These are phyloP conservation scores for Fraxinus dipetala DNA, from an alignment of 305 asterid species.

Conservation along the genomic window DNA sequence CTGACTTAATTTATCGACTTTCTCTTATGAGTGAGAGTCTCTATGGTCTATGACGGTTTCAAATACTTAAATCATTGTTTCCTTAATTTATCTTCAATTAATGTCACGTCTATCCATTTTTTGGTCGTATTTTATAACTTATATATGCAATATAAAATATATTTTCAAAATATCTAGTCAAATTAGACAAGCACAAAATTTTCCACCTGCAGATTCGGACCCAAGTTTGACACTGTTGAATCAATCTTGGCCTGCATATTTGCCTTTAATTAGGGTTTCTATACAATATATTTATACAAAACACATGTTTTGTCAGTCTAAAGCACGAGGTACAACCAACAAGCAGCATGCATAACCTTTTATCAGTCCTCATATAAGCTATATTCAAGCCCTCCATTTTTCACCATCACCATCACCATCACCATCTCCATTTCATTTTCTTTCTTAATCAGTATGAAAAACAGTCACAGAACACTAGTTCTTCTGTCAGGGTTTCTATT, in stretches of 20 bases:
- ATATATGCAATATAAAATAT: neutral
- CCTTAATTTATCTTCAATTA: neutral
- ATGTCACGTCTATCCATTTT: neutral
- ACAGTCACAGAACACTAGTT: slow-evolving; percentile 24
- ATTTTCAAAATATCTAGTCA: slow-evolving; percentile 7
- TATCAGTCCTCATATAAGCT: slow-evolving; percentile 6
- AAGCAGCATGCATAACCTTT: slow-evolving; percentile 16
- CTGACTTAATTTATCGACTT: neutral
- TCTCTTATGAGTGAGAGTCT: neutral
- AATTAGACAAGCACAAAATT: slow-evolving; percentile 9
- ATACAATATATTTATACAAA: slow-evolving; percentile 6
- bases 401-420: neutral
- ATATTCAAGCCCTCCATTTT: slow-evolving; percentile 2
- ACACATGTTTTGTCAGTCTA: slow-evolving; percentile 47
- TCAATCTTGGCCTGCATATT: slow-evolving; percentile 22
- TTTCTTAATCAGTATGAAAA: slow-evolving; percentile 23
- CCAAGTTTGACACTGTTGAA: slow-evolving; percentile 30
- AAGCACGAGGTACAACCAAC: slow-evolving; percentile 32
- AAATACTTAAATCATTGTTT: neutral
- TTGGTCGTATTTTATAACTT: neutral
- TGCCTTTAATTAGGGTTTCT: slow-evolving; percentile 14
- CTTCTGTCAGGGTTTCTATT: slow-evolving; percentile 29
- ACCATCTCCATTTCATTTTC: slow-evolving; percentile 10
- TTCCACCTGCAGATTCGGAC: neutral
- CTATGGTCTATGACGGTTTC: neutral